phyloP scores from a whole-genome alignment of 345 rosid species.

The Pistacia vera region DNA sequence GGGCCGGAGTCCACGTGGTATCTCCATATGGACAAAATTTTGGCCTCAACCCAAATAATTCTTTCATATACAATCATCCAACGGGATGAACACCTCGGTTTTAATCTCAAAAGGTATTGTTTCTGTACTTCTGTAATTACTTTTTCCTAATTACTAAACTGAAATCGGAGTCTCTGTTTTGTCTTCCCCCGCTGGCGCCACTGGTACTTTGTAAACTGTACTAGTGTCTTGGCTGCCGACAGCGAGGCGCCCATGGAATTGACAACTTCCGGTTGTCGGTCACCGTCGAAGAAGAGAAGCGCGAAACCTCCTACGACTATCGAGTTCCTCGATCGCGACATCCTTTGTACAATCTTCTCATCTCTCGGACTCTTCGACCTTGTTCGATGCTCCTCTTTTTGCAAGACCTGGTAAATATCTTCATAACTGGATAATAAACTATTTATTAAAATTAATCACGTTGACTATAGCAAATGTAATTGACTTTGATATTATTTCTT shows the following conservation, averaged over 20 bases:
- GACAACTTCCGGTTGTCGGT: conserved; percentile 17
- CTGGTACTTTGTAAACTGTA: neutral
- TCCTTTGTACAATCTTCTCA: conserved; percentile 71
- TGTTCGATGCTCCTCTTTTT: conserved; percentile 74
- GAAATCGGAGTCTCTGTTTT: too few species aligned
- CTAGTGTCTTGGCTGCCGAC: neutral
- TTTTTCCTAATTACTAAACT: too few species aligned
- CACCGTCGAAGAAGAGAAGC: conserved; percentile 52
- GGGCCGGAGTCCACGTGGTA: too few species aligned
- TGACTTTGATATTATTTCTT: neutral
- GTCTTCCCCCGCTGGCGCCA: neutral
- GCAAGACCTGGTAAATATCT: conserved; percentile 63
- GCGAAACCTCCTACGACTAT: conserved; percentile 35
- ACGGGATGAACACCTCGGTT: too few species aligned
- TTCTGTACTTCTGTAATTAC: too few species aligned
- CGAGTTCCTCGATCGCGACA: conserved; percentile 54
- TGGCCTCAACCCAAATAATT: too few species aligned
- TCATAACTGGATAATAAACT: neutral
- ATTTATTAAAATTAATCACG: neutral
- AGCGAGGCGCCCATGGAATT: conserved; percentile 22
- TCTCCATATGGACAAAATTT: too few species aligned
- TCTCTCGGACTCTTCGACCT: conserved; percentile 72
- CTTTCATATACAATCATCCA: too few species aligned
- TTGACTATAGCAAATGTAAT: neutral
- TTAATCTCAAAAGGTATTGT: too few species aligned